Conservation (phyloP, 2,329 filamentous ascomycete species). For the Aspergillus cejpii region DNA sequence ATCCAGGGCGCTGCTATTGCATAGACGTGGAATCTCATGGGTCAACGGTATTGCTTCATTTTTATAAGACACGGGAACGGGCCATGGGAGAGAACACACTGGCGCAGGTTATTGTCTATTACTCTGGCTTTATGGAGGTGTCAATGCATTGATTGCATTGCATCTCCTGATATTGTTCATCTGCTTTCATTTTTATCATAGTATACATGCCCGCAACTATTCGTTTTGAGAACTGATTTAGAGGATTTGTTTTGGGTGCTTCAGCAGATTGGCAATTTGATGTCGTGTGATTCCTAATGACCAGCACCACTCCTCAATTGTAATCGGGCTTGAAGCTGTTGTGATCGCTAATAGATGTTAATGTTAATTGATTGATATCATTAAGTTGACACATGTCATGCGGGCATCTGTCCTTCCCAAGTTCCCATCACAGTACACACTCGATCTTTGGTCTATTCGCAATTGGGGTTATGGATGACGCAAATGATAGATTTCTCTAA, state of each 20-base stretch:
- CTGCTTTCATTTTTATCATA: conserved; percentile 24
- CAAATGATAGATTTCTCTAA: too few species aligned
- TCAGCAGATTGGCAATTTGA: conserved; percentile 35
- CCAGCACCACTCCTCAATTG: neutral
- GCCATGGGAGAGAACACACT: conserved; percentile 22
- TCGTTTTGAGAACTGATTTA: conserved; percentile 21
- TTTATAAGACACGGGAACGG: conserved; percentile 12
- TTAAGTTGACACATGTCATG: too few species aligned
- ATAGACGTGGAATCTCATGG: conserved; percentile 38
- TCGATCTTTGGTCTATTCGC: too few species aligned
- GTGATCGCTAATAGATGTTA: neutral
- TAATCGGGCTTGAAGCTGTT: neutral
- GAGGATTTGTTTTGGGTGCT: conserved; percentile 15
- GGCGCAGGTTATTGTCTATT: conserved; percentile 25
- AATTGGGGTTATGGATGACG: too few species aligned
- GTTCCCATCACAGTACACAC: too few species aligned
- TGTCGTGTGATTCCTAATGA: neutral
- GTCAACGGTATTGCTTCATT: conserved; percentile 6
- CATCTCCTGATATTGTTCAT: conserved; percentile 20
- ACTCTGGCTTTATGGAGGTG: conserved; percentile 10
- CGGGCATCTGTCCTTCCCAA: too few species aligned
- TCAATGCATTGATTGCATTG: conserved; percentile 17
- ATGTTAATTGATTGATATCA: neutral
- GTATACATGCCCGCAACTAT: conserved; percentile 23
- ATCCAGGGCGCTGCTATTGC: conserved; percentile 36